These are phyloP conservation scores for Pythium monospermum DNA, from an alignment of 352 stramenopile species.

Conservation along the genomic window DNA sequence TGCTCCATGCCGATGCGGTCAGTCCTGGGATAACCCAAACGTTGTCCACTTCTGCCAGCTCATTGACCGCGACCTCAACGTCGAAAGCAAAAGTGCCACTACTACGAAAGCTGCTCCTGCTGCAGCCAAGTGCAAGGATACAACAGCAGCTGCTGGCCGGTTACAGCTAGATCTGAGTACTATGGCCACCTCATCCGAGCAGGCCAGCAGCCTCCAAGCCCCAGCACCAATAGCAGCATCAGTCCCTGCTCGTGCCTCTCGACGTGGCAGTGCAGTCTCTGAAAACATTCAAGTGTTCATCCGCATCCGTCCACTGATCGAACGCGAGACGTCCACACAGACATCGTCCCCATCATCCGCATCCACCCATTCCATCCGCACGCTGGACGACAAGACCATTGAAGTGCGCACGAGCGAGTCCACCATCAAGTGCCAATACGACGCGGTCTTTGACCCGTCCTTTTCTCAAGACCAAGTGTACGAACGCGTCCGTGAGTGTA, in stretches of 20 bases:
- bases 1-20: slow-evolving; percentile 46
- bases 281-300: slow-evolving; percentile 86
- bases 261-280: slow-evolving; percentile 22
- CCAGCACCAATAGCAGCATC: not conserved
- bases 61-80: slow-evolving; percentile 23
- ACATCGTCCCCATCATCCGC: too few species aligned
- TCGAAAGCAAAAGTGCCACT: too few species aligned
- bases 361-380: slow-evolving; percentile 19
- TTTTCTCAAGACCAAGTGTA: slow-evolving; percentile 80
- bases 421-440: slow-evolving; percentile 75
- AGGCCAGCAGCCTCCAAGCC: slow-evolving; percentile 2
- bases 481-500: slow-evolving; percentile 69
- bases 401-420: slow-evolving; percentile 65
- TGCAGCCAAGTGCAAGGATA: too few species aligned
- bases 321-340: slow-evolving; percentile 42
- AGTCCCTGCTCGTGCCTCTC: not conserved
- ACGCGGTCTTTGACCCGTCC: slow-evolving; percentile 73
- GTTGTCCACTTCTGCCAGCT: slow-evolving; percentile 70
- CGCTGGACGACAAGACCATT: slow-evolving; percentile 40
- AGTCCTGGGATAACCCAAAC: slow-evolving; percentile 53
- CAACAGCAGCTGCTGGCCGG: not conserved
- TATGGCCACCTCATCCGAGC: not conserved
- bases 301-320: slow-evolving; percentile 73
- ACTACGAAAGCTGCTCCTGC: too few species aligned
- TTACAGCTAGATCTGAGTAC: too few species aligned